Evolutionary conservation across 1,139 yeast genomes (phyloP), one percentile per base, ranked within the genome.

Genomic region (Saccharomyces pastorianus): DNA sequence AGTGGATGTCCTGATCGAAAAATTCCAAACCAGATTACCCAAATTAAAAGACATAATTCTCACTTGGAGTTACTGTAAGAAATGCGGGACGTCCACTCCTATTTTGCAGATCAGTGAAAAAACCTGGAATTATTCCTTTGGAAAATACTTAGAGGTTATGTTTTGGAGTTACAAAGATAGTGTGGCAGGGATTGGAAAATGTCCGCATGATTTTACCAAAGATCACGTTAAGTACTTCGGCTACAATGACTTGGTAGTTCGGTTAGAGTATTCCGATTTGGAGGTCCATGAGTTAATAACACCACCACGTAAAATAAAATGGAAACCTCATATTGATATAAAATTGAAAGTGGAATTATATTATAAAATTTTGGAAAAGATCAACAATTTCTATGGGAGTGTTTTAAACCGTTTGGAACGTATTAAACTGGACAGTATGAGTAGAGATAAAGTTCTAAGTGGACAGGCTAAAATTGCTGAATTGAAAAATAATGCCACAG

Each of bases 1-100:
- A 58, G 78, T 95, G 23, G 95, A 87, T 63, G 84, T 91, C 50
- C 77, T 83, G 29, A 78, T 89, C 23, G 96, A 88, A 63, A 77
- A 76, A 54, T 78, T 73, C 55, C 77, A 79, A 17, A 76, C 83
- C 44, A 73, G 78, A 17, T 67, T 84, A 3, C 83, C 88, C 0
- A 83, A 84, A 8, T 72, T 83, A 48, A 83, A 83, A 56, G 80
- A 84, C 62, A 80, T 80, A n/a, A 82, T 95, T 51, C 74, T 90
- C 50, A 85, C 91, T 77, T 95, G 99, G 99, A 88, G 96, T 67
- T 83, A 81, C 60, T 95, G 99, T 70, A 88, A 85, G 56, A 77
- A 76, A 52, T 95, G 99, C 68, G 80, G 83, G 20, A 79, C 77
- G 49, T 77, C 86, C 0, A 84, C 96, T 3, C 95, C 97, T 0